Conservation (phyloP, 495 filamentous ascomycete genomes). For the Neurospora sp. region DNA sequence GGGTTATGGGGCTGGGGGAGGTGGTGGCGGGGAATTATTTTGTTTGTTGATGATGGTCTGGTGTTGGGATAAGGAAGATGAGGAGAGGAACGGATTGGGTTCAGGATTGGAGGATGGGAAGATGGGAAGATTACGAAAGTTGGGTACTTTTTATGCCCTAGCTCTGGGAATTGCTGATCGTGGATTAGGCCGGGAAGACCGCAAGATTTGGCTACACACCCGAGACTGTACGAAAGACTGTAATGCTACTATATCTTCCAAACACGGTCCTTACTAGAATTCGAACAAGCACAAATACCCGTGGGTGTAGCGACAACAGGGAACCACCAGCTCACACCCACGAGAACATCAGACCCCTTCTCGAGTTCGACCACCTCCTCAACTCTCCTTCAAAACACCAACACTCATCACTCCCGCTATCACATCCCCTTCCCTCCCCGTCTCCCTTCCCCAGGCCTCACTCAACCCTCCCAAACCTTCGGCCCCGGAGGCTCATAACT, state of each 20-base stretch:
- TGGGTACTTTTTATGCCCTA: neutral
- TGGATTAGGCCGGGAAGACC: neutral
- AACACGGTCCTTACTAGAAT: neutral
- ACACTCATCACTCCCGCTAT: too few species aligned
- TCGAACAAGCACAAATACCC: neutral
- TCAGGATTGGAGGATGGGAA: neutral
- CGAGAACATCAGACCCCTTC: too few species aligned
- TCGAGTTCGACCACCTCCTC: too few species aligned
- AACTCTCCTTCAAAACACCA: too few species aligned
- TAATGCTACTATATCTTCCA: neutral
- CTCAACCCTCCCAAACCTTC: conserved; percentile 18
- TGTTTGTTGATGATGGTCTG: conserved; percentile 12
- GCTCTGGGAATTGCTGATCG: neutral
- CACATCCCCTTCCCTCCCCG: too few species aligned
- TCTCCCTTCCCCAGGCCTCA: too few species aligned
- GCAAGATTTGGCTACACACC: neutral
- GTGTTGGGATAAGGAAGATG: neutral
- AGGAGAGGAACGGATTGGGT: neutral
- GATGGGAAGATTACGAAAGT: neutral
- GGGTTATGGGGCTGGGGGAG: conserved; percentile 36
- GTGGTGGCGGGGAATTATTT: conserved; percentile 48
- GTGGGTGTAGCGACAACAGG: too few species aligned
- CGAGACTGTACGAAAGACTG: neutral
- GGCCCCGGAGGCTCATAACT: conserved; percentile 30
- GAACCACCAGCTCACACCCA: too few species aligned